These are phyloP conservation scores for Begonia loranthoides DNA, from an alignment of 306 rosid genomes.

Conservation along the genomic window DNA sequence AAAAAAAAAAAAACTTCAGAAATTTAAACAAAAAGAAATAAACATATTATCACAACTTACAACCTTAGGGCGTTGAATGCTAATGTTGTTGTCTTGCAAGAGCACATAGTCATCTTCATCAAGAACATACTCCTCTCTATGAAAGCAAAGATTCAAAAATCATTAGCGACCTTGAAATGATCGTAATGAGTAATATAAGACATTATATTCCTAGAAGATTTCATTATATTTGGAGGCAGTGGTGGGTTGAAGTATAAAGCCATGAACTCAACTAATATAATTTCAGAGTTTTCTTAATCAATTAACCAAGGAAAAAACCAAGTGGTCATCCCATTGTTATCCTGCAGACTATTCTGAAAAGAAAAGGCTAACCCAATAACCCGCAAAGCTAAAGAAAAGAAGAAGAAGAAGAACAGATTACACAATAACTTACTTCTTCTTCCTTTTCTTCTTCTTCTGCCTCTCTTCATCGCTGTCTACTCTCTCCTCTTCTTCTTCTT, in stretches of 20 bases:
- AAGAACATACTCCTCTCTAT: slow-evolving; percentile 79
- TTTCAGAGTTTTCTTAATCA: too few species aligned
- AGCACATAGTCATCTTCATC: slow-evolving; percentile 97
- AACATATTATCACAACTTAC: slow-evolving; percentile 6
- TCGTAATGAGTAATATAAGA: neutral
- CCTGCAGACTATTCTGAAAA: slow-evolving; percentile 1
- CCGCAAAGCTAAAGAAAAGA: neutral
- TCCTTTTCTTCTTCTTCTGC: slow-evolving; percentile 87
- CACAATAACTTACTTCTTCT: slow-evolving; percentile 48
- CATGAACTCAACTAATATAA: neutral
- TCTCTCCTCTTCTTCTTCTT: slow-evolving; percentile 68
- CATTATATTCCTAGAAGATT: neutral
- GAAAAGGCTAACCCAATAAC: neutral
- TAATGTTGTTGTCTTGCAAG: slow-evolving; percentile 83
- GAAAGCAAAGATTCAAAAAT: slow-evolving; percentile 10
- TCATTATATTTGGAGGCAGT: neutral
- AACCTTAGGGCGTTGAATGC: slow-evolving; percentile 82
- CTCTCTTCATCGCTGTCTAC: slow-evolving; percentile 81
- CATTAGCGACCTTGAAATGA: neutral
- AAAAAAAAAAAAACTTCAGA: neutral
- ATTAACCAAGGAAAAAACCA: too few species aligned
- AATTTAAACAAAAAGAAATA: neutral
- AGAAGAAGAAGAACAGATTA: slow-evolving; percentile 1
- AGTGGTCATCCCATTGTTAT: too few species aligned
- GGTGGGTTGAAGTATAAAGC: neutral